These are phyloP conservation scores for Trichoderma orchidacearum DNA, from an alignment of 495 filamentous ascomycete species.

Conservation along the genomic window DNA sequence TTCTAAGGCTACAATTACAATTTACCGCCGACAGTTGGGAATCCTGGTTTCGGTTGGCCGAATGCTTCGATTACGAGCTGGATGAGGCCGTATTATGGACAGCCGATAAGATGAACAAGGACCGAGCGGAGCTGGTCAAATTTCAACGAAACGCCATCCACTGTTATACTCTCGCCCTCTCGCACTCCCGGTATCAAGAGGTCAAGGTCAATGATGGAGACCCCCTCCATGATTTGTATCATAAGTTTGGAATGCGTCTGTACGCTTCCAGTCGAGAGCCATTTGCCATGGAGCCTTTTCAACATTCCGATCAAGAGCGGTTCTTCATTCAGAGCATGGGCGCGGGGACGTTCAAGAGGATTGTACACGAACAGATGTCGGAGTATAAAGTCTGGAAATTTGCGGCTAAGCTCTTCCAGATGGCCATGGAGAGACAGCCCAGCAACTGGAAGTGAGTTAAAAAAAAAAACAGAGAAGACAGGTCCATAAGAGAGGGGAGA, in stretches of 20 bases:
- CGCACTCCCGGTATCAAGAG: slow-evolving; percentile 42
- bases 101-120: slow-evolving; percentile 91
- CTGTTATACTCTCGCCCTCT: slow-evolving; percentile 83
- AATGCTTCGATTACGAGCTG: slow-evolving; percentile 80
- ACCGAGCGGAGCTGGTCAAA: slow-evolving; percentile 55
- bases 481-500: neutral
- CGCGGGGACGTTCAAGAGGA: slow-evolving; percentile 59
- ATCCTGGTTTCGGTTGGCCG: slow-evolving; percentile 87
- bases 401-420: slow-evolving; percentile 63
- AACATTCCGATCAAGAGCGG: slow-evolving; percentile 57
- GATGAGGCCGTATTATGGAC: slow-evolving; percentile 90
- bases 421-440: slow-evolving; percentile 58
- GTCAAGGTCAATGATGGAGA: slow-evolving; percentile 42
- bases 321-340: slow-evolving; percentile 56
- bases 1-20: slow-evolving; percentile 75
- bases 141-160: slow-evolving; percentile 78
- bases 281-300: slow-evolving; percentile 78
- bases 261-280: slow-evolving; percentile 87
- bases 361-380: slow-evolving; percentile 58
- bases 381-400: slow-evolving; percentile 77
- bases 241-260: slow-evolving; percentile 78
- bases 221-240: slow-evolving; percentile 70
- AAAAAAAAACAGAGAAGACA: neutral
- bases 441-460: slow-evolving; percentile 69
- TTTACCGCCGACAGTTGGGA: slow-evolving; percentile 82